Conservation (phyloP, 345 rosid species). For the Sonneratia caseolaris region DNA sequence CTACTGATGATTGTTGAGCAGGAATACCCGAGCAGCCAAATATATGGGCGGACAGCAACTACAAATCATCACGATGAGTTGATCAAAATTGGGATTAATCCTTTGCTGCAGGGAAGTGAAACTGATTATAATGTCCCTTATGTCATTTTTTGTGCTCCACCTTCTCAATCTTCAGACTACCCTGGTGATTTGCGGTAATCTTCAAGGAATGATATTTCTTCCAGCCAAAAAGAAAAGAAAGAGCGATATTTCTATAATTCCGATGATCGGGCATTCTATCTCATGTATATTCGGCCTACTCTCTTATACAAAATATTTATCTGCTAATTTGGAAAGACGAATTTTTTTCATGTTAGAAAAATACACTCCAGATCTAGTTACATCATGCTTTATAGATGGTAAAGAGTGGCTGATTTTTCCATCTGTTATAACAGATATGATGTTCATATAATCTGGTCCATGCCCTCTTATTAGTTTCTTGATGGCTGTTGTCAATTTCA, state of each 20-base stretch:
- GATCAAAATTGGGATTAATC: conserved; percentile 63
- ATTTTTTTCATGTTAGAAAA: too few relatives aligned
- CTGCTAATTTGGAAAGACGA: too few relatives aligned
- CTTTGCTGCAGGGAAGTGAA: conserved; percentile 45
- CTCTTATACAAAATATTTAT: too few relatives aligned
- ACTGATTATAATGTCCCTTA: conserved; percentile 41
- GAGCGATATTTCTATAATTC: too few relatives aligned
- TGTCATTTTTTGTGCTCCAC: conserved; percentile 93
- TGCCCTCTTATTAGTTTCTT: background rate
- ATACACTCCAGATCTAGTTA: too few relatives aligned
- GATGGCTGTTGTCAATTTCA: background rate
- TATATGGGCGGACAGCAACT: conserved; percentile 73
- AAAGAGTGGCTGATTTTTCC: background rate
- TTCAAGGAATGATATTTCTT: background rate
- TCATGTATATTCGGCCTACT: too few relatives aligned
- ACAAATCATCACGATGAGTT: conserved; percentile 73
- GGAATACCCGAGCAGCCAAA: conserved; percentile 69
- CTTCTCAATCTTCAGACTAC: conserved; percentile 66
- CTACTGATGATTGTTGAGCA: conserved; percentile 23
- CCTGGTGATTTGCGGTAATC: conserved; percentile 70
- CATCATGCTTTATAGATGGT: background rate
- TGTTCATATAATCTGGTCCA: background rate
- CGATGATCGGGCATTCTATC: too few relatives aligned
- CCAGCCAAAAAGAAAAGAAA: too few relatives aligned
- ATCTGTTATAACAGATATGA: background rate